phyloP scores from a whole-genome alignment of 2,329 filamentous ascomycete species.

The Epichloe uncinata region DNA sequence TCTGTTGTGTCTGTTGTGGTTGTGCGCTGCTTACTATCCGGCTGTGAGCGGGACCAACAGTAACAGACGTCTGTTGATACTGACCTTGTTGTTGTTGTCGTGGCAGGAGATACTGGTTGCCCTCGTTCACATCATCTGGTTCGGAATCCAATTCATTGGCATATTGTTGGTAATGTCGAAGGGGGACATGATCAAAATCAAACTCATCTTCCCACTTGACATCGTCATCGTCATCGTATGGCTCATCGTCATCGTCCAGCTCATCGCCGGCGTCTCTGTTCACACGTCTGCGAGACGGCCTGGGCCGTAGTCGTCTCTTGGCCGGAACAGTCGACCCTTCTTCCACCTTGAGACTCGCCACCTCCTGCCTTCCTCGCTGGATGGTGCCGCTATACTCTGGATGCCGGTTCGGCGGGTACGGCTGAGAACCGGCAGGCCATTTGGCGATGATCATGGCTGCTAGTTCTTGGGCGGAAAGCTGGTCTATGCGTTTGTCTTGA shows the following conservation, averaged over 20 bases:
- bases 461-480: not conserved
- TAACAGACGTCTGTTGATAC: too few relatives aligned
- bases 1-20: too few relatives aligned
- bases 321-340: not conserved
- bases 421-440: not conserved
- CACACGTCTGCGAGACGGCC: not conserved
- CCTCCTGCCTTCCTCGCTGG: not conserved
- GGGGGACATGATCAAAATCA: too few relatives aligned
- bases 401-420: conserved; percentile 1
- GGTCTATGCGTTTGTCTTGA: conserved; percentile 1
- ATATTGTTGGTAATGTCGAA: too few relatives aligned
- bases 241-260: not conserved
- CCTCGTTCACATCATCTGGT: not conserved
- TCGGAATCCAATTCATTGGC: too few relatives aligned
- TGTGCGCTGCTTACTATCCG: too few relatives aligned
- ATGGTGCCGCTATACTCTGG: not conserved
- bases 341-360: not conserved
- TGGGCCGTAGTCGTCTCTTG: not conserved
- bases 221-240: not conserved
- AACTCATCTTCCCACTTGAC: not conserved
- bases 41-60: too few relatives aligned
- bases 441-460: not conserved
- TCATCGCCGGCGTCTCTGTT: not conserved
- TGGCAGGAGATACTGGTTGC: not conserved
- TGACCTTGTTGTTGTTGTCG: too few relatives aligned